Conservation (phyloP, 2,329 filamentous ascomycete species). For the Talaromyces rugulosus region DNA sequence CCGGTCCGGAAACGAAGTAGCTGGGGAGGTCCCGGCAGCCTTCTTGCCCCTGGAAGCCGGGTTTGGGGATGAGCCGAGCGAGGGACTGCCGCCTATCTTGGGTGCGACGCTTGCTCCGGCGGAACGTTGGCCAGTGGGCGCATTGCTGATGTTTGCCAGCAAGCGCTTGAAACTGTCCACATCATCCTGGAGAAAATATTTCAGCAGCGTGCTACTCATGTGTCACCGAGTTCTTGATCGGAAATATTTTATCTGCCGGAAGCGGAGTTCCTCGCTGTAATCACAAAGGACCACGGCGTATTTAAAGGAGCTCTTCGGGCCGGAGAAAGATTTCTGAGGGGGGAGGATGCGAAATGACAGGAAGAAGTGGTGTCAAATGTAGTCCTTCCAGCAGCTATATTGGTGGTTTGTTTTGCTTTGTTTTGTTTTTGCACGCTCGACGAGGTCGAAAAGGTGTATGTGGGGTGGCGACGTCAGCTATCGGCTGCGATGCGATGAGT, state of each 20-base stretch:
- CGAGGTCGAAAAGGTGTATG: not conserved
- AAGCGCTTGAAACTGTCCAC: slow-evolving; percentile 90
- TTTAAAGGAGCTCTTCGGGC: slow-evolving; percentile 67
- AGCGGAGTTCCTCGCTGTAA: slow-evolving; percentile 81
- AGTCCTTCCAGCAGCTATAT: not conserved
- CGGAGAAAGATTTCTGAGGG: slow-evolving; percentile 12
- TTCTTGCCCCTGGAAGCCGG: slow-evolving; percentile 47
- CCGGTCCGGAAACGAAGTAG: slow-evolving; percentile 42
- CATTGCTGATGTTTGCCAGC: slow-evolving; percentile 67
- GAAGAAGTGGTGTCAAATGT: not conserved
- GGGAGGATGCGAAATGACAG: not conserved
- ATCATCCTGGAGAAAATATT: slow-evolving; percentile 95
- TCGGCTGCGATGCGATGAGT: not conserved
- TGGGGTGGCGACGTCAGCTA: slow-evolving; percentile 15
- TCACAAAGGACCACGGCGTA: slow-evolving; percentile 78
- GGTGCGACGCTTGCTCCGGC: slow-evolving; percentile 21
- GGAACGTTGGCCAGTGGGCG: slow-evolving; percentile 28
- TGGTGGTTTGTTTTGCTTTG: not conserved
- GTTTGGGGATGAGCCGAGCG: slow-evolving; percentile 28
- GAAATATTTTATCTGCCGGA: slow-evolving; percentile 49
- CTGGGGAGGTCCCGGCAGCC: slow-evolving; percentile 42
- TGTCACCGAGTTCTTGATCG: slow-evolving; percentile 42
- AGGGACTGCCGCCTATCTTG: slow-evolving; percentile 28
- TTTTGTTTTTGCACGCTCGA: not conserved
- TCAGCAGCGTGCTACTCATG: slow-evolving; percentile 98